These are phyloP conservation scores for Naganishia cerealis DNA, from an alignment of 1,284 basidiomycete species.

Conservation along the genomic window DNA sequence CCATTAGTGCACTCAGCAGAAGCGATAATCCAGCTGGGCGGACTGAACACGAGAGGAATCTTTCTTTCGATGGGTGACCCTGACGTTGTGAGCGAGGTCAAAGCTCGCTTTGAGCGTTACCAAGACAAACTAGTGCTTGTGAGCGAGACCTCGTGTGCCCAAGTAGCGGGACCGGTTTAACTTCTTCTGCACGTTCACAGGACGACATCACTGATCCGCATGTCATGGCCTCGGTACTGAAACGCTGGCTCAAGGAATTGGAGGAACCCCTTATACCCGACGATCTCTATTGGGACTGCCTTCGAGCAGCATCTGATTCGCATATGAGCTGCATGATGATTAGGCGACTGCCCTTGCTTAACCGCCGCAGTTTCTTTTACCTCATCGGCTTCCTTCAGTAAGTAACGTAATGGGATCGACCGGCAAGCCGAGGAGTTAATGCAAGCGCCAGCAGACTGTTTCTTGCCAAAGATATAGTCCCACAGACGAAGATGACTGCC, in stretches of 20 bases:
- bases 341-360: constrained; percentile 73
- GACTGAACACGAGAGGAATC: constrained; percentile 78
- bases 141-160: not conserved
- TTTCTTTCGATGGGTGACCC: constrained; percentile 85
- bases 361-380: constrained; percentile 78
- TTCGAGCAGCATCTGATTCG: constrained; percentile 62
- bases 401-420: not conserved
- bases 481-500: constrained; percentile 76
- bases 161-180: not conserved
- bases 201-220: constrained; percentile 76
- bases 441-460: constrained; percentile 58
- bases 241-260: constrained; percentile 87
- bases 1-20: constrained; percentile 87
- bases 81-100: constrained; percentile 79
- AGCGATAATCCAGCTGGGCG: constrained; percentile 81
- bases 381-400: constrained; percentile 80
- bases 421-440: not conserved
- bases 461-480: constrained; percentile 69
- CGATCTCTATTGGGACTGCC: constrained; percentile 67
- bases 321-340: constrained; percentile 71
- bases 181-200: constrained; percentile 22
- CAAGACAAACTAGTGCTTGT: constrained; percentile 65
- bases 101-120: constrained; percentile 81
- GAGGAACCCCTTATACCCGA: constrained; percentile 81
- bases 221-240: constrained; percentile 80